phyloP scores from a whole-genome alignment of 805 yeast species.

The Isabelozyma heimii region DNA sequence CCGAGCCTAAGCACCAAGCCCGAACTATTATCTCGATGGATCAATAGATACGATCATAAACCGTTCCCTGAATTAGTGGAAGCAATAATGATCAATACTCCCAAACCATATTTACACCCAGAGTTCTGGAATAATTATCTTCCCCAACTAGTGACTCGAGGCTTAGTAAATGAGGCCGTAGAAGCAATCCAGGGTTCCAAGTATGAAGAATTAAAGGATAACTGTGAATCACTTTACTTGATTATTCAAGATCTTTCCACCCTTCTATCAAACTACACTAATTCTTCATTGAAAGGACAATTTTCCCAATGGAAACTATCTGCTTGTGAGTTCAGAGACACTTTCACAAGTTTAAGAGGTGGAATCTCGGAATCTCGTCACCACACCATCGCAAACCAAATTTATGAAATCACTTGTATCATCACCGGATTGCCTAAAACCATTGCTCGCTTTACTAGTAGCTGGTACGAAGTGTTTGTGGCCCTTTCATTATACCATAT shows the following conservation, averaged over 20 bases:
- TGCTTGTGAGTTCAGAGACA: slow-evolving; percentile 50
- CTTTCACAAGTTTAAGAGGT: slow-evolving; percentile 21
- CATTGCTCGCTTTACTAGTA: slow-evolving; percentile 48
- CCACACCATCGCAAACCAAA: slow-evolving; percentile 28
- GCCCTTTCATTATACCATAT: slow-evolving; percentile 59
- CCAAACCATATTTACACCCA: slow-evolving; percentile 46
- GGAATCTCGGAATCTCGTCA: slow-evolving; percentile 21
- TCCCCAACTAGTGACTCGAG: slow-evolving; percentile 57
- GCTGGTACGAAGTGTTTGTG: slow-evolving; percentile 69
- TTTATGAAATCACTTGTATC: slow-evolving; percentile 41
- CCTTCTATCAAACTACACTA: slow-evolving; percentile 39
- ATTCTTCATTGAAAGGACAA: slow-evolving; percentile 35
- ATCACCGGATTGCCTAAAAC: slow-evolving; percentile 49
- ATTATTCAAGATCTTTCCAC: slow-evolving; percentile 41
- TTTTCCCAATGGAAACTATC: slow-evolving; percentile 51
- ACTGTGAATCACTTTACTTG: slow-evolving; percentile 26
- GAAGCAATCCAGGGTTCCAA: slow-evolving; percentile 43
- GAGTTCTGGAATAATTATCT: slow-evolving; percentile 63
- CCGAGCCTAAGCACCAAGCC: slow-evolving; percentile 38
- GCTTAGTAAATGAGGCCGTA: slow-evolving; percentile 56
- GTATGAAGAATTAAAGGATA: slow-evolving; percentile 36
- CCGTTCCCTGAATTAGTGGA: slow-evolving; percentile 55
- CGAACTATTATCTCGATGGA: slow-evolving; percentile 54
- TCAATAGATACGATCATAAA: slow-evolving; percentile 65
- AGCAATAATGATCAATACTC: slow-evolving; percentile 41